Conservation (phyloP, 306 rosid species). For the Nissolia schottii region DNA sequence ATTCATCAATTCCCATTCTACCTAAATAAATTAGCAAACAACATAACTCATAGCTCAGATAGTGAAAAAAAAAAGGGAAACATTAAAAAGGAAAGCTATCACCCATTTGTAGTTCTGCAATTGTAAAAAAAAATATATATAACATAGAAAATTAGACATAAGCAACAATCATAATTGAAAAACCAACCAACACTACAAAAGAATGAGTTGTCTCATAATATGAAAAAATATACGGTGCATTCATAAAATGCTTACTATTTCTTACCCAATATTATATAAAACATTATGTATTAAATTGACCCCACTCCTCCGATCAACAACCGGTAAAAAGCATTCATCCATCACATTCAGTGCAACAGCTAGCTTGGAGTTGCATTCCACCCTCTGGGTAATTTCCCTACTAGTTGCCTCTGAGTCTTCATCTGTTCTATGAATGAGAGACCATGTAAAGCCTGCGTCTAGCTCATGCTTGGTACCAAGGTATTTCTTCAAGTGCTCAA, state of each 20-base stretch:
- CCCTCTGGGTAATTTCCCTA: slow-evolving; percentile 62
- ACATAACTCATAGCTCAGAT: background rate
- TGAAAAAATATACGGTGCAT: background rate
- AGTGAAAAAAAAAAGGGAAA: background rate
- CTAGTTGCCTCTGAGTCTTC: slow-evolving; percentile 54
- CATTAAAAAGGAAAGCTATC: background rate
- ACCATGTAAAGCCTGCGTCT: slow-evolving; percentile 86
- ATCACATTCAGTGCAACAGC: slow-evolving; percentile 80
- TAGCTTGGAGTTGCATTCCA: slow-evolving; percentile 76
- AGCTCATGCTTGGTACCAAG: slow-evolving; percentile 76
- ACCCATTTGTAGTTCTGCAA: background rate
- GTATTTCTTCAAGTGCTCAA: slow-evolving; percentile 74
- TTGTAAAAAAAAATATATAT: background rate
- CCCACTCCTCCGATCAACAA: slow-evolving; percentile 88
- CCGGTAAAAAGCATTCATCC: slow-evolving; percentile 90
- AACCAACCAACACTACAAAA: background rate
- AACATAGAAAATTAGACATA: background rate
- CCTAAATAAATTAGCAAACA: background rate
- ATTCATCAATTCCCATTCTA: background rate
- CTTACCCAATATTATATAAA: slow-evolving; percentile 82
- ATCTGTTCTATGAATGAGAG: slow-evolving; percentile 63
- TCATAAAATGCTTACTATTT: background rate
- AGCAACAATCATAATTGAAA: background rate
- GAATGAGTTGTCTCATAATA: background rate
- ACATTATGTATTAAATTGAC: slow-evolving; percentile 76